Evolutionary conservation across 1,284 basidiomycete genomes (phyloP).

Genomic region (Uromyces viciae-fabae): DNA sequence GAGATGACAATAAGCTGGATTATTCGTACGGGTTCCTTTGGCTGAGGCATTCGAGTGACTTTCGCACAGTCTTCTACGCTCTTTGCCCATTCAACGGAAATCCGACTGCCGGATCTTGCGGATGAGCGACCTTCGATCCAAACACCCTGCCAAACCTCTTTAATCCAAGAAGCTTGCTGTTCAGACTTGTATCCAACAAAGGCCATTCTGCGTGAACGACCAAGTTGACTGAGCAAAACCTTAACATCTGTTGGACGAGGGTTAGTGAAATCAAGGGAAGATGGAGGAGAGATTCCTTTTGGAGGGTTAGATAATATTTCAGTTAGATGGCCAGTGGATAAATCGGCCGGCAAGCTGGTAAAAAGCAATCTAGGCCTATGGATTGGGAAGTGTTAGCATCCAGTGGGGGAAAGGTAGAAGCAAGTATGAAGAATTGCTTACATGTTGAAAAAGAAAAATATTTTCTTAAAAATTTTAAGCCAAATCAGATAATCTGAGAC

Average conservation of each 20-base stretch:
- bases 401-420: not conserved
- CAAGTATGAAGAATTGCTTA: not conserved
- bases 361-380: slow-evolving; percentile 71
- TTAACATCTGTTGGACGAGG: slow-evolving; percentile 74
- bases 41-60: not conserved
- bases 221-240: slow-evolving; percentile 72
- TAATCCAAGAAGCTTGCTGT: slow-evolving; percentile 70
- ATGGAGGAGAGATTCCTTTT: slow-evolving; percentile 59
- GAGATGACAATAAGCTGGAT: not conserved
- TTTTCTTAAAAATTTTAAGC: too few species aligned
- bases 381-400: too few species aligned
- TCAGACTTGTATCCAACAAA: slow-evolving; percentile 86
- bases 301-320: slow-evolving; percentile 60
- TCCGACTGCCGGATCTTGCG: slow-evolving; percentile 71
- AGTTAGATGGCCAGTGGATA: slow-evolving; percentile 64
- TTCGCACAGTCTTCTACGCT: slow-evolving; percentile 6
- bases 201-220: slow-evolving; percentile 78
- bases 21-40: not conserved
- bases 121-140: slow-evolving; percentile 61
- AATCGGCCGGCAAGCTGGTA: slow-evolving; percentile 76
- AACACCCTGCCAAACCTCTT: slow-evolving; percentile 79
- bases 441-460: too few species aligned
- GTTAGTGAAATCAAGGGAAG: slow-evolving; percentile 49
- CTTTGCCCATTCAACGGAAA: slow-evolving; percentile 54
- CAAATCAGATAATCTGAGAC: too few species aligned